A percentile compares a stretch with the other conserved stretches of the same genome.
Evolutionary conservation across 2,329 filamentous ascomycete genomes (phyloP).

Genomic region (Verticillium nubilum): DNA sequence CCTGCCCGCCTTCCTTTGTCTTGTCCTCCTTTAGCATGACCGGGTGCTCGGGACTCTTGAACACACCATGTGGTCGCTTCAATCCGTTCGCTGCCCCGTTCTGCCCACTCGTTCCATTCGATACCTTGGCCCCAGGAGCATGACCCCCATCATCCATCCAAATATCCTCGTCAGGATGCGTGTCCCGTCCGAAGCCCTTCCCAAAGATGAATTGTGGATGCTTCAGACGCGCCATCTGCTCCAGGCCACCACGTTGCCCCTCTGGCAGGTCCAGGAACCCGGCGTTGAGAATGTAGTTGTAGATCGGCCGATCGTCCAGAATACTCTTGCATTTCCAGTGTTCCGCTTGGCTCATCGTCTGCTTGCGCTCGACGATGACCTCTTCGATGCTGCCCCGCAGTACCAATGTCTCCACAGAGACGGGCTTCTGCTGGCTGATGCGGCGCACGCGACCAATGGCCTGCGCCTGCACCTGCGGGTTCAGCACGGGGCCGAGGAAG

Average conservation of each 20-base stretch:
- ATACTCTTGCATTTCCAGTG: conserved; percentile 50
- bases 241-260: conserved; percentile 24
- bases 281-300: conserved; percentile 53
- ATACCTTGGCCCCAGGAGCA: background rate
- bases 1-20: background rate
- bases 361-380: conserved; percentile 67
- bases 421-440: conserved; percentile 74
- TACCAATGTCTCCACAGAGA: conserved; percentile 82
- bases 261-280: conserved; percentile 32
- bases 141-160: background rate
- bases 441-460: conserved; percentile 86
- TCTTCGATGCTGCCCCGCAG: conserved; percentile 79
- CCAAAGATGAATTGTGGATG: conserved; percentile 46
- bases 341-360: conserved; percentile 67
- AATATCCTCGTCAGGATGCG: conserved; percentile 38
- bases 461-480: conserved; percentile 80
- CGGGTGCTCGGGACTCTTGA: background rate
- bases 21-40: background rate
- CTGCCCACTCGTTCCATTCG: background rate
- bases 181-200: conserved; percentile 36
- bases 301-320: conserved; percentile 52
- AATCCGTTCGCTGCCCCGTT: background rate
- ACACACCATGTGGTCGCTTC: background rate
- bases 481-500: conserved; percentile 83
- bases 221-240: conserved; percentile 43